Evolutionary conservation across 345 rosid genomes (phyloP), one percentile per base, ranked within the genome.

Genomic region (Citrus sp.): DNA sequence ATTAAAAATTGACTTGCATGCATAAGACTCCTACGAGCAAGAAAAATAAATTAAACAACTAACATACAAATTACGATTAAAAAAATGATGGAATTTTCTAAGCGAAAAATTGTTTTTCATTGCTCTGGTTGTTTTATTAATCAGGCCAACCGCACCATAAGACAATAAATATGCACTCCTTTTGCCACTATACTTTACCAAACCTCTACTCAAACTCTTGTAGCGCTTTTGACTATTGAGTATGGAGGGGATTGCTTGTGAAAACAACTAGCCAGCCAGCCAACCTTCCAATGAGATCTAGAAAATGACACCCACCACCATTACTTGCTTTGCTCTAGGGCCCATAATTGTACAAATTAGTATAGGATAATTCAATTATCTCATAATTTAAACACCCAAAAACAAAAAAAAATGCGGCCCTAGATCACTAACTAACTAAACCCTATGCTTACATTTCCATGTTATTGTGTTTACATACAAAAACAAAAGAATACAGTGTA

Each of bases 121-220:
- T 40, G 46, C 46, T 9, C 10, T 9, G 46, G 12, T 40, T 40
- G 46, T 40, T 13, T 46, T 10, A 42, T 42, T 46, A 46, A 46
- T 13, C 18, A 46, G 51, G 14, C 51, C 18, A 46, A 46, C 51
- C 51, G 51, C 51, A 46, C 18, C 4, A 46, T 46, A 18, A 13
- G 27, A 35, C 8, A 63, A 78, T 71, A 77, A 78, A 71, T 75
- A 60, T 9, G 75, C 64, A 54, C 68, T 46, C 64, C 70, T 51
- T 30, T 70, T 81, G 66, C 49, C 42, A 66, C 75, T 77, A 83
- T 79, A 71, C 90, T 88, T 91, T 87, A 79, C 89, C 87, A 85
- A 82, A 72, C 88, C 77, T 85, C 87, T 84, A 88, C 95, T 92
- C 93, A 84, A 88, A 38, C 76, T 51, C 66, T 21, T 27, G 27